Evolutionary conservation across 441 rosid genomes (phyloP).

Genomic region (Erodium texanum): DNA sequence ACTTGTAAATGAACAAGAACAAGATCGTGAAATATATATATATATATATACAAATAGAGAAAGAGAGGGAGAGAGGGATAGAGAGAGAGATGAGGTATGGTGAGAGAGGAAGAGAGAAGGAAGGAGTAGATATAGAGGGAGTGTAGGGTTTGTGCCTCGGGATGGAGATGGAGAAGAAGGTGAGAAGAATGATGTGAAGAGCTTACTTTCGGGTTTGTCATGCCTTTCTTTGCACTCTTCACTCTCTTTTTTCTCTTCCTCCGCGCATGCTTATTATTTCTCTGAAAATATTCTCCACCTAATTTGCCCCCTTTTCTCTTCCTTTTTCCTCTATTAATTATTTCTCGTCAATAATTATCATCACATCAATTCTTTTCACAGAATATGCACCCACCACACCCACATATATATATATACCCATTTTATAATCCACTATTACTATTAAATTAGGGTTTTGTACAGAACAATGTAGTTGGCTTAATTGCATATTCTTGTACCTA

Average conservation of each 20-base stretch:
- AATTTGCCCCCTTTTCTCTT: conserved; percentile 19
- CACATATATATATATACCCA: no score
- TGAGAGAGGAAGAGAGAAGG: not conserved
- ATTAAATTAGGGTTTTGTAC: no score
- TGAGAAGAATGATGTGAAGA: conserved; percentile 59
- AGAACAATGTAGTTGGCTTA: no score
- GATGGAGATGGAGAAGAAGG: conserved; percentile 23
- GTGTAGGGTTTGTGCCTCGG: no score
- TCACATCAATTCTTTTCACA: not conserved
- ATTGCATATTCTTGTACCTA: no score
- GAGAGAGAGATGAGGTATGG: not conserved
- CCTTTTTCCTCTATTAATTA: conserved; percentile 15
- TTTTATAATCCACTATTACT: no score
- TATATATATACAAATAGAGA: not conserved
- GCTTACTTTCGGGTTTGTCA: conserved; percentile 52
- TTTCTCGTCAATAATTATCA: not conserved
- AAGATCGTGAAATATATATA: no score
- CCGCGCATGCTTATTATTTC: conserved; percentile 42
- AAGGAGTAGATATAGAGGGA: not conserved
- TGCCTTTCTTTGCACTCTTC: conserved; percentile 61
- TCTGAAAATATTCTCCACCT: conserved; percentile 37
- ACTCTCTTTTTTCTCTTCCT: conserved; percentile 27
- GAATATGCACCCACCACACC: no score
- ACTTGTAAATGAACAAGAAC: no score
- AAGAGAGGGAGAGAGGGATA: not conserved